Conservation (phyloP, 805 yeast genomes). For the Starmera dryadoides region DNA sequence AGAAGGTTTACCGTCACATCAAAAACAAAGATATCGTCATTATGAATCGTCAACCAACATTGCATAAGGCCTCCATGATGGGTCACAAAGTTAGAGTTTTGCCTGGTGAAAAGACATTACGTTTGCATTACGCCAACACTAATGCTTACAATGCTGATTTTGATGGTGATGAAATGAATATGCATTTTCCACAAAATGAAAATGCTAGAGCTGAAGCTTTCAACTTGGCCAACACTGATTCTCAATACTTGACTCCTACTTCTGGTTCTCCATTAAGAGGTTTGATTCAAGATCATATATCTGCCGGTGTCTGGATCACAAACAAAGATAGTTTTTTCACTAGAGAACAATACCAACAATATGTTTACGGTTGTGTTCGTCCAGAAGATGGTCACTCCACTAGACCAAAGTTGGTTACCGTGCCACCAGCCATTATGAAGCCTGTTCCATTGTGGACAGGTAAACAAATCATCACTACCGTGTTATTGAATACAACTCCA, state of each 20-base stretch:
- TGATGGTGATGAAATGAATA: constrained; percentile 99
- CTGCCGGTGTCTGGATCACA: constrained; percentile 98
- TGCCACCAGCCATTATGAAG: constrained; percentile 84
- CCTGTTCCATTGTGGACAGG: constrained; percentile 97
- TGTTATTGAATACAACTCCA: constrained; percentile 83
- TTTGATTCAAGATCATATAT: constrained; percentile 96
- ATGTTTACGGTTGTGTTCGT: constrained; percentile 86
- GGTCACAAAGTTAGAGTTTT: constrained; percentile 96
- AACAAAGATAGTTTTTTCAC: constrained; percentile 88
- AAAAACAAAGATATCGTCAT: constrained; percentile 91
- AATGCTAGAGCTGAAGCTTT: constrained; percentile 95
- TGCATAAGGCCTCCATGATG: constrained; percentile 99
- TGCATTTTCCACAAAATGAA: constrained; percentile 99
- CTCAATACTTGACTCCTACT: constrained; percentile 96
- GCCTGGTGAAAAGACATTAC: constrained; percentile 94
- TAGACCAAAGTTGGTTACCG: constrained; percentile 56
- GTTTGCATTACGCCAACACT: constrained; percentile 97
- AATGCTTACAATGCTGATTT: constrained; percentile 99
- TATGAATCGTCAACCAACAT: constrained; percentile 98
- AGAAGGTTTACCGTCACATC: constrained; percentile 92
- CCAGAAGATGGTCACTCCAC: constrained; percentile 97
- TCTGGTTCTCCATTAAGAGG: constrained; percentile 99
- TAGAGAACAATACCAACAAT: constrained; percentile 88
- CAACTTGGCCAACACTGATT: constrained; percentile 92
- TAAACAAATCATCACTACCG: constrained; percentile 92